Evolutionary conservation across 148 eudicot genomes (phyloP).

Genomic region (Vaccinium macrocarpon): DNA sequence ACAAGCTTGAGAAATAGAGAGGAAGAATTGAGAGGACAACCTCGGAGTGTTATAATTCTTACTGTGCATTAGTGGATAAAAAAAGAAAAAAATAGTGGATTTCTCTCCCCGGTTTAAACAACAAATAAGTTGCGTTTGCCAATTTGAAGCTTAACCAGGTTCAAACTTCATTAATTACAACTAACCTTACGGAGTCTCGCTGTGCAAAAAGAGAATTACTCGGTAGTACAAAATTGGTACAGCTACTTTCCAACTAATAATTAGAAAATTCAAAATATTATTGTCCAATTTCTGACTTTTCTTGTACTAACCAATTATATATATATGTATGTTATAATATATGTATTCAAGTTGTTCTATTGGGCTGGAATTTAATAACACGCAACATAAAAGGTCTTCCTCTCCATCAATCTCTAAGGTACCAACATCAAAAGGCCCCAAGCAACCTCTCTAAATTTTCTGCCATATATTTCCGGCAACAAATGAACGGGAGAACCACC

Average conservation of each 20-base stretch:
- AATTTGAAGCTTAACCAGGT: no score
- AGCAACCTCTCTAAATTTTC: background rate
- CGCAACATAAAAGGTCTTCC: slow-evolving; percentile 8
- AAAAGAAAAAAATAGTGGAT: no score
- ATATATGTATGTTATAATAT: background rate
- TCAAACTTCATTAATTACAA: no score
- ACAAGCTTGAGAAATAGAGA: no score
- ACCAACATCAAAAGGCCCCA: slow-evolving; percentile 11
- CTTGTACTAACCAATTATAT: background rate
- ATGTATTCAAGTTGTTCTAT: background rate
- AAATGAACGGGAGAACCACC: slow-evolving; percentile 34
- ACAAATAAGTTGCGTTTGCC: no score
- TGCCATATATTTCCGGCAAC: background rate
- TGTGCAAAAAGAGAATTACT: no score
- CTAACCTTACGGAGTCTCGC: no score
- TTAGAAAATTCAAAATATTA: background rate
- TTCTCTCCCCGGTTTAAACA: no score
- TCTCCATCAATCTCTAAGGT: slow-evolving; percentile 14
- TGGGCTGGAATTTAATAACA: background rate
- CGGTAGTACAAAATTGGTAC: slow-evolving; percentile 14
- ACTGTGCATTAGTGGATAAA: no score
- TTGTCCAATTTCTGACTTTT: slow-evolving; percentile 11
- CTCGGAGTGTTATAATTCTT: no score
- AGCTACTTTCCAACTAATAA: slow-evolving; percentile 18
- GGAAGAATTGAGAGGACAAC: no score